Evolutionary conservation across 768 basidiomycete species (phyloP).

Genomic region (Suillus lakei): DNA sequence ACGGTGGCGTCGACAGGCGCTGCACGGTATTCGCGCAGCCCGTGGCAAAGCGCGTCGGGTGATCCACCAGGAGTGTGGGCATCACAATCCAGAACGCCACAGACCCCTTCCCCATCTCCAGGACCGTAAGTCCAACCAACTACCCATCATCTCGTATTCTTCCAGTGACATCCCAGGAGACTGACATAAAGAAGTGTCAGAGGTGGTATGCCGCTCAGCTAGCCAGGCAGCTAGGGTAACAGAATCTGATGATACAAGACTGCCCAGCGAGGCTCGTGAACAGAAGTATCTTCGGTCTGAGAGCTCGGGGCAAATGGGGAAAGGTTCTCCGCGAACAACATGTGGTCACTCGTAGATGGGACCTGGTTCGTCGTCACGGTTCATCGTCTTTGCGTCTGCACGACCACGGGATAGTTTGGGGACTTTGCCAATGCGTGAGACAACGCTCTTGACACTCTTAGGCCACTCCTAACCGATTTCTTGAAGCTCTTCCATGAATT

Average conservation of each 20-base stretch:
- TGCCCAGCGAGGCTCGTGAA: constrained; percentile 28
- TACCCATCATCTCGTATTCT: constrained; percentile 53
- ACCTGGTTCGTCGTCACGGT: too few species aligned
- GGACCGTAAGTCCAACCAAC: constrained; percentile 45
- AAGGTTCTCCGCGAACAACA: constrained; percentile 10
- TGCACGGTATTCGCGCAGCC: constrained; percentile 22
- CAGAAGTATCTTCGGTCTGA: constrained; percentile 20
- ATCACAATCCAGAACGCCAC: constrained; percentile 33
- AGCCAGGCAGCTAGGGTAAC: constrained; percentile 42
- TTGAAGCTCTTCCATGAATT: constrained; percentile 40
- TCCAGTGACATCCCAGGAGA: constrained; percentile 44
- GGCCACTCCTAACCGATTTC: constrained; percentile 26
- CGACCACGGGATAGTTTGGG: constrained; percentile 11
- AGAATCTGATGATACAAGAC: constrained; percentile 40
- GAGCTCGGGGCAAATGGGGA: constrained; percentile 10
- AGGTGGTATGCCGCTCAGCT: constrained; percentile 39
- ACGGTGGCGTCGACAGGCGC: constrained; percentile 29
- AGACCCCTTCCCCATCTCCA: constrained; percentile 30
- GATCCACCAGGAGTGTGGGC: constrained; percentile 39
- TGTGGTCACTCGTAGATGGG: constrained; percentile 11
- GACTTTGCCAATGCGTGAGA: constrained; percentile 21
- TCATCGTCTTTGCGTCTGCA: background rate
- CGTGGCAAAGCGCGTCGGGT: constrained; percentile 30
- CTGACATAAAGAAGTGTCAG: constrained; percentile 32
- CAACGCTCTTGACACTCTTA: constrained; percentile 25